Base-by-base conservation (phyloP, 352 stramenopile species). In the Globisporangium mamillatum region DNA sequence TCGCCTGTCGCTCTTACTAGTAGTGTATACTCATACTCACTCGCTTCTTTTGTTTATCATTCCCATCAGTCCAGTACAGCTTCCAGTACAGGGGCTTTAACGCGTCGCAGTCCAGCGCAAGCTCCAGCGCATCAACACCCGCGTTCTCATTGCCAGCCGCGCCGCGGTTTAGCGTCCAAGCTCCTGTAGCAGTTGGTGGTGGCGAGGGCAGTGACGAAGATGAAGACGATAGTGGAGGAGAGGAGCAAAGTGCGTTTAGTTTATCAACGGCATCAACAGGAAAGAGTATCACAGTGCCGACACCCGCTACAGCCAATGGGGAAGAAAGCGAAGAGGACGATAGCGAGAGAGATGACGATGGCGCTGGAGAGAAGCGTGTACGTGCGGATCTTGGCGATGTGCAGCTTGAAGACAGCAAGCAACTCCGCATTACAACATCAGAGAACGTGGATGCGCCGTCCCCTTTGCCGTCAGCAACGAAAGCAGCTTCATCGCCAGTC, bases 41-140 rank as follows among this genome's bases (percentile, higher is more conserved):
- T 8, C 32, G 18, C 20, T 6, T 46, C 4, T 36, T 38, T 9
- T 8, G 24, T 56, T 20, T 25, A 18, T 48, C 29, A 16, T 44
- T 6, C 50, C 59, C 32, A 44, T 34, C 50, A 86, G 66, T 72
- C 52, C 76, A 75, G 62, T 81, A 84, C 74, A 84, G 54, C 71
- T 88, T 86, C 66, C 78, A 86, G 69, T 82, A 86, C 64, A 71
- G 73, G 36, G 64, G 75, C 60, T 83, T 80, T 32, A 62, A 67
- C 18, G 58, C 65, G 22, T 70, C 76, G 32, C 69, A 76, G 32
- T 57, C 57, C 0, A 72, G 72, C 1, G 46, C 68, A 18, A 50
- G 57, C 50, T 18, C 56, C 56, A 48, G 18, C 9, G 14, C 18
- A 8, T 4, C 56, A 48, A 68, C 72, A 12, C 69, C 78, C 60